Base-by-base conservation (phyloP, 2,329 filamentous ascomycete species). In the Exophiala oligosperma region DNA sequence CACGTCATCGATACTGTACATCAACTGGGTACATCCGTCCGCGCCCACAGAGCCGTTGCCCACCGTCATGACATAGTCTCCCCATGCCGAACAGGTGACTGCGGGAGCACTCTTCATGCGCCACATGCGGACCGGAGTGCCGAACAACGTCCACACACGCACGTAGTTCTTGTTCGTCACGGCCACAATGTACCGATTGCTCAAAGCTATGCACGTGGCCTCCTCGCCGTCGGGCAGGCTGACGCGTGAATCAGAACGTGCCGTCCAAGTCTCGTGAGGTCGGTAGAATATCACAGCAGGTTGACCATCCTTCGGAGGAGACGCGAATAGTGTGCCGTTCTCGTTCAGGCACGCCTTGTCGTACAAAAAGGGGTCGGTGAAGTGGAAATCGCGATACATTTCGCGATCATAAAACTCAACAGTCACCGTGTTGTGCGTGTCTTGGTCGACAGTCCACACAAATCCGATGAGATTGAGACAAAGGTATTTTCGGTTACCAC, bases 321-420 rank as follows among this genome's bases (percentile, higher is more conserved):
- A 56, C 9, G 47, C 49, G 53, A 64, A 58, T 7, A 49, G 54
- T 26, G 66, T 55, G 24, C 66, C 66, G 47, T 54, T 73, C 74
- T 87, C 57, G 77, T 78, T 91, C 5, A 99, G 79, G 69, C 93
- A 97, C 21, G 94, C 93, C 74, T 96, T 97, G 76, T 99, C 94
- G 74, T 97, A 97, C 3, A 92, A 81, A 71, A 92, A 97, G 0
- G 92, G 93, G 71, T 99, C 94, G 11, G 92, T 97, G 72, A 99
- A 97, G 76, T 97, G 94, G 68, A 97, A 97, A 72, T 97, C 92
- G 49, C 93, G 84, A 71, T 96, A 89, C 59, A 89, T 87, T 66
- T 96, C 92, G 58, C 92, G 89, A 72, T 99, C 95, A 72, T 97
- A 97, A 72, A 99, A 99, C 69, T 97, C 94, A 1, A 97, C 92